Conservation (phyloP, 2,329 filamentous ascomycete species). For the Thelonectria discophora region DNA sequence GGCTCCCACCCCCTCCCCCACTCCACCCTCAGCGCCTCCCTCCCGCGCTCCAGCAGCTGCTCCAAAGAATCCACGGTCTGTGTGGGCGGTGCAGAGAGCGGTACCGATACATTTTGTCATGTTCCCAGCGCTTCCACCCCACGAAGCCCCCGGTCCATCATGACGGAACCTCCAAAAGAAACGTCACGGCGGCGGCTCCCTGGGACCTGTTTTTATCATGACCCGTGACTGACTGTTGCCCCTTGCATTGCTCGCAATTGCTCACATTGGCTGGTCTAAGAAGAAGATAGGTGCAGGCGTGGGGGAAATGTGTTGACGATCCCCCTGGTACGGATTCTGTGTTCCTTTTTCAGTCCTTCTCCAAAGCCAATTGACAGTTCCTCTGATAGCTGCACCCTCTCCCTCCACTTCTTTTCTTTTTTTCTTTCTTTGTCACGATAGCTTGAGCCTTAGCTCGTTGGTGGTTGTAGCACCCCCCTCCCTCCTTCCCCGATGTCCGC, state of each 20-base stretch:
- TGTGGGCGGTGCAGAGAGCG: conserved; percentile 3
- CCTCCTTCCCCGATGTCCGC: not conserved
- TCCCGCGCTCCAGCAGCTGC: not conserved
- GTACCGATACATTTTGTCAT: conserved; percentile 6
- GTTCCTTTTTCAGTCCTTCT: not conserved
- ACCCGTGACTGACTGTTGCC: not conserved
- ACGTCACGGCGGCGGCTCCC: not conserved
- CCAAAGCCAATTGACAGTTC: not conserved
- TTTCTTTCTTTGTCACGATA: not conserved
- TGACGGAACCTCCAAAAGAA: not conserved
- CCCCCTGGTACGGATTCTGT: not conserved
- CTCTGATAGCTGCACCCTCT: not conserved
- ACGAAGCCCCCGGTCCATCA: conserved; percentile 1
- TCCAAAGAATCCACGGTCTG: not conserved
- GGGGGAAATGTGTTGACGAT: not conserved
- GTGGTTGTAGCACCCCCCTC: not conserved
- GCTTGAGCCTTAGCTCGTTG: not conserved
- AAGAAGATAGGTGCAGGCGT: not conserved
- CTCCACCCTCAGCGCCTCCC: not conserved
- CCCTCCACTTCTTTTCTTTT: conserved; percentile 3
- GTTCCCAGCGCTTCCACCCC: not conserved
- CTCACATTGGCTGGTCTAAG: not conserved
- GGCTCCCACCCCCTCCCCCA: not conserved
- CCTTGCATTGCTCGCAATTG: not conserved
- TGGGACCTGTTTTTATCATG: not conserved